A percentile compares a stretch with the other conserved stretches of the same genome.
These are phyloP conservation scores for Tricholoma flavovirens DNA, from an alignment of 768 basidiomycete genomes.

Conservation along the genomic window DNA sequence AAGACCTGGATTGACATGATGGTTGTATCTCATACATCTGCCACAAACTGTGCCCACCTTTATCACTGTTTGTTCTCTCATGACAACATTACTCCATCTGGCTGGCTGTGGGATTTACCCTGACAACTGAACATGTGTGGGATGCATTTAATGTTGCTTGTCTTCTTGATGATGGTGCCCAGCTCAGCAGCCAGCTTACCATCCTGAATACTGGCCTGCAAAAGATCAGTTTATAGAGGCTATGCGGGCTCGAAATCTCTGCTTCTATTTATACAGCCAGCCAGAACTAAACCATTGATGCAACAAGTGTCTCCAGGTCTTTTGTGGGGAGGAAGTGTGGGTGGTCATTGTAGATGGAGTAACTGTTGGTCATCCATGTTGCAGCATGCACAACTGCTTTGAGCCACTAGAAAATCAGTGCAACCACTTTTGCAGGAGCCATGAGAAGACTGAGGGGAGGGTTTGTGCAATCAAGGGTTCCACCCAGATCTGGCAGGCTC, in stretches of 20 bases:
- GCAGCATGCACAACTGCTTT: not conserved
- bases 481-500: not conserved
- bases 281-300: not conserved
- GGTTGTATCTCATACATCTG: not conserved
- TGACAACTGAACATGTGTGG: not conserved
- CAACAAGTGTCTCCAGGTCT: not conserved
- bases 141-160: not conserved
- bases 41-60: not conserved
- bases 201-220: not conserved
- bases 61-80: not conserved
- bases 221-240: not conserved
- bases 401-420: slow-evolving; percentile 12
- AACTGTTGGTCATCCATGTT: no score
- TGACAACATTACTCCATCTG: not conserved
- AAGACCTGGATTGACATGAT: no score
- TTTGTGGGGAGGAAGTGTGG: no score
- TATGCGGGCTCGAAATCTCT: not conserved
- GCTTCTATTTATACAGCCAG: not conserved
- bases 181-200: not conserved
- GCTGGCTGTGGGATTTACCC: not conserved
- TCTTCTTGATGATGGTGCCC: not conserved
- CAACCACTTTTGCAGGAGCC: slow-evolving; percentile 20
- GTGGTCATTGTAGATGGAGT: no score
- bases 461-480: slow-evolving; percentile 20
- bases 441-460: slow-evolving; percentile 4